Evolutionary conservation across 2,329 filamentous ascomycete genomes (phyloP), one percentile per base, ranked within the genome.

Genomic region (Aspergillus proliferans): DNA sequence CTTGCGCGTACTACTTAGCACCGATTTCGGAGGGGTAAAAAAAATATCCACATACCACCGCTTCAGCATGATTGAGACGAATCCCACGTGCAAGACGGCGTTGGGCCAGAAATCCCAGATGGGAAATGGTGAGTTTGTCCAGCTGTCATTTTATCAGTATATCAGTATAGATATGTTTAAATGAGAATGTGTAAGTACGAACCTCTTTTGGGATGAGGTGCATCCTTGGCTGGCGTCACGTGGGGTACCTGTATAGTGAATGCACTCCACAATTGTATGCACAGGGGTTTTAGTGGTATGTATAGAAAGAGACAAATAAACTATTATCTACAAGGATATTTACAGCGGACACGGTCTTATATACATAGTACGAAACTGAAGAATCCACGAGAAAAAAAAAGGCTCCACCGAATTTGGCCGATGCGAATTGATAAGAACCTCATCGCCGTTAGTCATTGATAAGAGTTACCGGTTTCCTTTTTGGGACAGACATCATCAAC

Each of bases 41-140:
- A 18, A 47, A 38, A 28, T 9, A 30, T 44, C 30, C 45, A 62
- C 64, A 45, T 71, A 93, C 88, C 57, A 83, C 84, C 53, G 92
- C 89, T 76, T 97, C 92, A 28, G 86, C 79, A 73, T 95, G 89
- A 66, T 97, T 97, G 60, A 97, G 76, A 66, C 85, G 86, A 47
- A 96, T 84, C 46, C 92, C 92, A 61, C 92, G 79, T 28, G 92
- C 92, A 57, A 97, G 83, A 52, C 92, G 83, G 56, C 86, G 81
- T 75, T 97, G 92, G 47, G 92, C 92, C 44, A 96, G 80, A 58
- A 86, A 80, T 59, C 92, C 92, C 53, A 95, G 76, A 71, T 96
- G 89, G 47, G 90, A 88, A 66, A 95, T 92, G 68, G 86, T 81
- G 71, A 97, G 88, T 83, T 97, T 97, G 78, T 97, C 92, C 65